Evolutionary conservation across 192 early-diverging fungal genomes (phyloP), one percentile per base, ranked within the genome.

Genomic region (Podila epicladia): DNA sequence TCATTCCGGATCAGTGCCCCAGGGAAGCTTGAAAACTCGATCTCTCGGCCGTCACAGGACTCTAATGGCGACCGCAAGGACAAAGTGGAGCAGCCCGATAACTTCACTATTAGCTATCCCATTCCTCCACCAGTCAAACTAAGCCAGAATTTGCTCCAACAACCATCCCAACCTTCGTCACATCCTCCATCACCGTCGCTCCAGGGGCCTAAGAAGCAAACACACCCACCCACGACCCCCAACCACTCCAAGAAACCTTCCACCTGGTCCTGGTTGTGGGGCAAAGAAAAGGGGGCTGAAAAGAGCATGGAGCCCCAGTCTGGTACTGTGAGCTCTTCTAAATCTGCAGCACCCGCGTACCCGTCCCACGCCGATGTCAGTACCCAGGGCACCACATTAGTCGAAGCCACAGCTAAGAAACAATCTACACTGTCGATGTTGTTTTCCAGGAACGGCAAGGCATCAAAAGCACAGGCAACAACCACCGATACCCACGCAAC

Each of bases 231-330:
- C 24, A 33, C 59, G n/a, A 50, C 24, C 31, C 31, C 41, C 11
- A 38, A 62, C 0, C 77, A 73, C 37, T 38, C 49, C 50, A 84
- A 84, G 53, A 84, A 84, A 41, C 74, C 83, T 5, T 84, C 83
- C 7, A 65, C 73, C 12, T 84, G 83, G 83, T 84, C 83, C 26
- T 84, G 83, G 83, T 51, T 82, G 5, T 84, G 83, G 83, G 83
- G 83, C 28, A 82, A 79, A 59, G 83, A 84, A 28, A 71, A 75
- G 57, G 73, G 68, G 11, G 48, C 51, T 5, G 71, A 74, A 26
- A 74, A 75, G 35, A 17, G 33, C 3, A 37, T 55, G 5, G 82
- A 78, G 4, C n/a, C 26, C 19, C 67, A 13, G 12, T 37, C 55
- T 6, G 22, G 15, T 9, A 55, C 28, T 26, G 51, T 15, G 20